phyloP scores from a whole-genome alignment of 768 basidiomycete species.

The Pisolithus tinctorius region DNA sequence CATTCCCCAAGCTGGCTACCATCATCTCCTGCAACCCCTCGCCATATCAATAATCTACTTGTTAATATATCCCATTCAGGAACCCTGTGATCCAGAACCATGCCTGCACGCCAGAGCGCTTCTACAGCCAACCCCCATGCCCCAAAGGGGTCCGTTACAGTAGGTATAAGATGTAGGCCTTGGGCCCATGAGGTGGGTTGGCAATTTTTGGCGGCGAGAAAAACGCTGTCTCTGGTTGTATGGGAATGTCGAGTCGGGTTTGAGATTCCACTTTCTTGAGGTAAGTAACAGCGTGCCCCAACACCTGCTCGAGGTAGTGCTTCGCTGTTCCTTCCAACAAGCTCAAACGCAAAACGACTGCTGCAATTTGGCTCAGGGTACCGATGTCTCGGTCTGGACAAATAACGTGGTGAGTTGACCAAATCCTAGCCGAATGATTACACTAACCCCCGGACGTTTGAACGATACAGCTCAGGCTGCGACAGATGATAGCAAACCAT shows the following conservation, averaged over 20 bases:
- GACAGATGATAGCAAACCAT: slow-evolving; percentile 51
- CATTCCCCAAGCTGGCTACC: slow-evolving; percentile 40
- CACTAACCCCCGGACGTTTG: slow-evolving; percentile 16
- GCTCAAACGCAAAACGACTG: slow-evolving; percentile 32
- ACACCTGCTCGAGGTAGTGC: slow-evolving; percentile 23
- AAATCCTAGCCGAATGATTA: background rate
- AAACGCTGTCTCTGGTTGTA: background rate
- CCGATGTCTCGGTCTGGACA: slow-evolving; percentile 14
- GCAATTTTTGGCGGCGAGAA: slow-evolving; percentile 5
- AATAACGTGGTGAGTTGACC: background rate
- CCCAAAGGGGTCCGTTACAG: slow-evolving; percentile 22
- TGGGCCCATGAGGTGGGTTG: slow-evolving; percentile 29
- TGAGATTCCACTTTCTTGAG: slow-evolving; percentile 25
- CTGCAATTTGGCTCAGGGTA: slow-evolving; percentile 19
- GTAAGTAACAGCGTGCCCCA: slow-evolving; percentile 22
- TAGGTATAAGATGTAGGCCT: slow-evolving; percentile 30
- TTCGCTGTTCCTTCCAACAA: slow-evolving; percentile 24
- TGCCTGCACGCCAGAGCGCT: slow-evolving; percentile 30
- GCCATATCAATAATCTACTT: slow-evolving; percentile 48
- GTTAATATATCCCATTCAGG: slow-evolving; percentile 46
- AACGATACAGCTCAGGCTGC: slow-evolving; percentile 44
- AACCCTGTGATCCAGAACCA: slow-evolving; percentile 14
- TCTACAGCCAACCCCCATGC: slow-evolving; percentile 50
- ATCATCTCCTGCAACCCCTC: slow-evolving; percentile 32
- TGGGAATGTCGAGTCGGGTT: slow-evolving; percentile 2